Conservation (phyloP, 2,329 filamentous ascomycete genomes). For the Bimuria novae-zelandiae region DNA sequence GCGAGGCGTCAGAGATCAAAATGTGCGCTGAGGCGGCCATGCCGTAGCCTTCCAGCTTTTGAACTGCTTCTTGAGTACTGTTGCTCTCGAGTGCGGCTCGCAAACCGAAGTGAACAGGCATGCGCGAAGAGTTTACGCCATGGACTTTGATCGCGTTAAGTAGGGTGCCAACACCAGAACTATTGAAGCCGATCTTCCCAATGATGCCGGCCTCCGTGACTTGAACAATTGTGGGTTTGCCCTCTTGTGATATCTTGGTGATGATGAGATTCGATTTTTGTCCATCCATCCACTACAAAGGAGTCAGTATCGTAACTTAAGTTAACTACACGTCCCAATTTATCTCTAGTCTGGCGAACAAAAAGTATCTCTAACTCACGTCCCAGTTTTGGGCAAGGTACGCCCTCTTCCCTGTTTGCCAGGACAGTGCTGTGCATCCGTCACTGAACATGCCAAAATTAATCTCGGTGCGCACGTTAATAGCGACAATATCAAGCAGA, state of each 20-base stretch:
- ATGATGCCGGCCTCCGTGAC: slow-evolving; percentile 66
- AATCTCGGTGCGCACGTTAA: slow-evolving; percentile 64
- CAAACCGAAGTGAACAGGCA: slow-evolving; percentile 67
- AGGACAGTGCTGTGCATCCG: slow-evolving; percentile 61
- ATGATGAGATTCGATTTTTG: slow-evolving; percentile 58
- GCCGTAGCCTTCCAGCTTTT: slow-evolving; percentile 50
- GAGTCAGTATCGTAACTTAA: slow-evolving; percentile 9
- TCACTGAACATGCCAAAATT: slow-evolving; percentile 62
- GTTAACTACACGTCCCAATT: too few relatives aligned
- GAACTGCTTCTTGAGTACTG: slow-evolving; percentile 54
- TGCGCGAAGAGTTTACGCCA: slow-evolving; percentile 55
- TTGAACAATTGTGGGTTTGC: slow-evolving; percentile 57
- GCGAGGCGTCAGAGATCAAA: slow-evolving; percentile 55
- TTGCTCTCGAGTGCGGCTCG: slow-evolving; percentile 59
- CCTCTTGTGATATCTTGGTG: slow-evolving; percentile 51
- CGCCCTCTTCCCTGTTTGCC: slow-evolving; percentile 44
- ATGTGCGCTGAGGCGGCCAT: slow-evolving; percentile 61
- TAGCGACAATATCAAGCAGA: slow-evolving; percentile 59
- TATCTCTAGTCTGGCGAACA: background rate
- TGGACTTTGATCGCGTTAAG: slow-evolving; percentile 66
- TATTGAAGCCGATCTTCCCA: slow-evolving; percentile 70
- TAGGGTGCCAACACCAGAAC: slow-evolving; percentile 60
- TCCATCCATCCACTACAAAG: slow-evolving; percentile 53
- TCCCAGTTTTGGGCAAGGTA: slow-evolving; percentile 65
- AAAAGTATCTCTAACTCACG: slow-evolving; percentile 27